A percentile compares a stretch with the other conserved stretches of the same genome.
These are phyloP conservation scores for Boehmeria nivea DNA, from an alignment of 306 rosid genomes.

Conservation along the genomic window DNA sequence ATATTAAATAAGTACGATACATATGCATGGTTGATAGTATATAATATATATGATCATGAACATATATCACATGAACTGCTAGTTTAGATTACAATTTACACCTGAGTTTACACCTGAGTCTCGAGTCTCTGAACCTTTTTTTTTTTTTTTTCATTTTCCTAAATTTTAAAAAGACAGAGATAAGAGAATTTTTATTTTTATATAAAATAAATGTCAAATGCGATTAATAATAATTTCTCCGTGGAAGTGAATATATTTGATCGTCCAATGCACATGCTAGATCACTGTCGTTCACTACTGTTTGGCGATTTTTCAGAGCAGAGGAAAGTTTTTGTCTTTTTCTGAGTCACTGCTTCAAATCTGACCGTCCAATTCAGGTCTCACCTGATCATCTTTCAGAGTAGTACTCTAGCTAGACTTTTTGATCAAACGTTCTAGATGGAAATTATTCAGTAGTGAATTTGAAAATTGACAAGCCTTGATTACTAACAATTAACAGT, in stretches of 20 bases:
- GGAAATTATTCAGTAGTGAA: no score
- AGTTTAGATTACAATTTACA: slow-evolving; percentile 15
- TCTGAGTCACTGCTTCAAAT: background rate
- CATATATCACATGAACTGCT: slow-evolving; percentile 3
- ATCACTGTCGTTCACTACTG: slow-evolving; percentile 37
- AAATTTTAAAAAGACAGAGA: slow-evolving; percentile 17
- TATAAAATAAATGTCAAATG: background rate
- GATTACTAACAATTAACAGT: no score
- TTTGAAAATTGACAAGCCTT: no score
- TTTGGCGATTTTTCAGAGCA: slow-evolving; percentile 35
- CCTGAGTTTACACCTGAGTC: no score
- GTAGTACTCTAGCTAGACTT: no score
- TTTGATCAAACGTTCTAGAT: no score
- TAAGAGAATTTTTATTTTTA: no score
- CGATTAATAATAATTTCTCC: slow-evolving; percentile 13
- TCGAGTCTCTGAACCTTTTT: slow-evolving; percentile 7
- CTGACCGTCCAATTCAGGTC: slow-evolving; percentile 20
- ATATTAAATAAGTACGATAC: no score
- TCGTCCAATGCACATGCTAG: slow-evolving; percentile 42
- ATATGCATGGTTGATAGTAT: no score
- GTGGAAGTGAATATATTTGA: slow-evolving; percentile 28
- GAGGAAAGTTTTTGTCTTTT: slow-evolving; percentile 31
- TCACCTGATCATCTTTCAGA: no score
- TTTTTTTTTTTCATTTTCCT: slow-evolving; percentile 12
- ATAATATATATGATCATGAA: no score